A percentile compares a stretch with the other conserved stretches of the same genome.
These are phyloP conservation scores for Collybia sordida DNA, from an alignment of 768 basidiomycete genomes.

Conservation along the genomic window DNA sequence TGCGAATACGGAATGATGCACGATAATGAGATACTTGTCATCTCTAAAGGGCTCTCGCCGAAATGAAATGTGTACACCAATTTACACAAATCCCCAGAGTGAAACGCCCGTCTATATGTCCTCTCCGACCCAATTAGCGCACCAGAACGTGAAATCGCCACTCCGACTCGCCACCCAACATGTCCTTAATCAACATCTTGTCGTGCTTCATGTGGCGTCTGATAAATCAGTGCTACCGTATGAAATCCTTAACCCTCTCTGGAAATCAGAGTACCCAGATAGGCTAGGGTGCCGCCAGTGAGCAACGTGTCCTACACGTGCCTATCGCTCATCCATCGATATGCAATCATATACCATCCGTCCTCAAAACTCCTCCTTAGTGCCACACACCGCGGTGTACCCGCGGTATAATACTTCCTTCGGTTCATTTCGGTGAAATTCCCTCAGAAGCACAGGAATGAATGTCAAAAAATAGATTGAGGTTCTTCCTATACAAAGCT, in stretches of 20 bases:
- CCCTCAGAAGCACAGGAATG: neutral
- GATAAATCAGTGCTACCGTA: neutral
- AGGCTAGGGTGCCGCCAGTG: slow-evolving; percentile 1
- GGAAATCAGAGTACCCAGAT: neutral
- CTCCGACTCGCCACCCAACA: slow-evolving; percentile 1
- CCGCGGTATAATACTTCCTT: slow-evolving; percentile 4
- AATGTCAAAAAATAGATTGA: slow-evolving; percentile 11
- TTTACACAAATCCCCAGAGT: slow-evolving; percentile 1
- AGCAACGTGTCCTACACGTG: slow-evolving; percentile 27
- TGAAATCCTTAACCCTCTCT: slow-evolving; percentile 1
- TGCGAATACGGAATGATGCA: neutral
- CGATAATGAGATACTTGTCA: slow-evolving; percentile 1
- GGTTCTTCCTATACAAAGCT: slow-evolving; percentile 6
- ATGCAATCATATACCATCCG: slow-evolving; percentile 11
- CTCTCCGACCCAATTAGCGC: slow-evolving; percentile 6
- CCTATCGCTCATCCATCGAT: slow-evolving; percentile 22
- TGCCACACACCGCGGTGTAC: slow-evolving; percentile 1
- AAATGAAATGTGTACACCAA: slow-evolving; percentile 1
- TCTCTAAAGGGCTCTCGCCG: neutral
- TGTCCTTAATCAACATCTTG: slow-evolving; percentile 8
- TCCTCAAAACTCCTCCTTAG: neutral
- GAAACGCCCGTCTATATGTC: slow-evolving; percentile 1
- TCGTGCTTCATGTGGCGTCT: slow-evolving; percentile 9
- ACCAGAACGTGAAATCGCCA: slow-evolving; percentile 10
- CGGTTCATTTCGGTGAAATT: slow-evolving; percentile 11